These are phyloP conservation scores for Leishmania mexicana DNA, from an alignment of 208 protist species.

Conservation along the genomic window DNA sequence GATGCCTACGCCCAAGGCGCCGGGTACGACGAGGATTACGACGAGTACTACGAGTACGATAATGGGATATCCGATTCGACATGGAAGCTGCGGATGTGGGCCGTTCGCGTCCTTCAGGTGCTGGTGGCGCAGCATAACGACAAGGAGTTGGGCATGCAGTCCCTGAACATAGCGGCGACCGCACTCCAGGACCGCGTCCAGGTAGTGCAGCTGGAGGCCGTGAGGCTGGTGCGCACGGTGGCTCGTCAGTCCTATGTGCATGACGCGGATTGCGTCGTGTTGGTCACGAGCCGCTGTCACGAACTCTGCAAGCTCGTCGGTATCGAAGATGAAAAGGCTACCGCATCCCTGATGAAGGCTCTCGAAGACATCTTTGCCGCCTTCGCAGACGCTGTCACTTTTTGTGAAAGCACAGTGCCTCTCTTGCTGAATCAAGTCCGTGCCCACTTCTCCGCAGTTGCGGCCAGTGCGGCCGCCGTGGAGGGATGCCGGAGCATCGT, in stretches of 20 bases:
- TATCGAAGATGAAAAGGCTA: constrained; percentile 15
- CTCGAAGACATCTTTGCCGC: constrained; percentile 25
- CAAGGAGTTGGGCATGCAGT: constrained; percentile 25
- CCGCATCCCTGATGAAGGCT: constrained; percentile 10
- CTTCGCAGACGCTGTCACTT: background rate
- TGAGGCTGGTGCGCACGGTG: constrained; percentile 42
- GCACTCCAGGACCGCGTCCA: constrained; percentile 41
- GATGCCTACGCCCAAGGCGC: constrained; percentile 1
- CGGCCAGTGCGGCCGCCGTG: constrained; percentile 13
- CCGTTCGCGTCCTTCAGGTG: constrained; percentile 37
- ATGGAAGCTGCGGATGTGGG: constrained; percentile 59
- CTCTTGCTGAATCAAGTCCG: constrained; percentile 27
- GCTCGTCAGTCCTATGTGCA: constrained; percentile 15
- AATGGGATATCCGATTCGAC: constrained; percentile 42
- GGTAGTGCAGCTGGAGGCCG: constrained; percentile 50
- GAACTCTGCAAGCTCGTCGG: constrained; percentile 27
- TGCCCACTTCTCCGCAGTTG: constrained; percentile 11
- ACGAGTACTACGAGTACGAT: constrained; percentile 47
- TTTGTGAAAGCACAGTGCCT: constrained; percentile 14
- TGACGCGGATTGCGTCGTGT: constrained; percentile 7
- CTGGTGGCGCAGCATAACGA: constrained; percentile 37
- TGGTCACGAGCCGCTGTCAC: constrained; percentile 17
- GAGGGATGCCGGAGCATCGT: constrained; percentile 30
- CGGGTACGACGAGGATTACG: constrained; percentile 29
- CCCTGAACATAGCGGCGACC: constrained; percentile 23